Percentiles rank a stretch among this genome's conserved stretches.
Conservation (phyloP, 192 early-diverging fungal species). For the Jimgerdemannia flammicorona region DNA sequence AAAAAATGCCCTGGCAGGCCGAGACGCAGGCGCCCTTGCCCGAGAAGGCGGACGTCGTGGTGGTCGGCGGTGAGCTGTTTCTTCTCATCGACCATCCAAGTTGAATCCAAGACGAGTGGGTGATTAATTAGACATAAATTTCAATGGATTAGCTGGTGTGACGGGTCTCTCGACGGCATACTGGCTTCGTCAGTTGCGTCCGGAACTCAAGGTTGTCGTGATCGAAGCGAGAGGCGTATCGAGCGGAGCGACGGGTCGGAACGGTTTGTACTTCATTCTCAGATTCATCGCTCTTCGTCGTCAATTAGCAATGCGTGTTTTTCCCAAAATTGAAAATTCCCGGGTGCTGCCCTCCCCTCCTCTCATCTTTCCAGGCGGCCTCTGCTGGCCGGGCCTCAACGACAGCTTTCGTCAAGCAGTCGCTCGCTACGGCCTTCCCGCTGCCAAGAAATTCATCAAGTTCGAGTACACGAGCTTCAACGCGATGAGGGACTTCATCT, state of each 20-base stretch:
- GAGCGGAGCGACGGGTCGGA: conserved; percentile 55
- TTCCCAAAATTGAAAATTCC: no score
- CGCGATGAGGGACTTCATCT: conserved; percentile 10
- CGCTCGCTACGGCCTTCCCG: conserved; percentile 5
- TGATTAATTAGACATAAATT: neutral
- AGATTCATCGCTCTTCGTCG: no score
- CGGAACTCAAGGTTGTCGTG: conserved; percentile 29
- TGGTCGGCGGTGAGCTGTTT: conserved; percentile 14
- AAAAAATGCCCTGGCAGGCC: neutral
- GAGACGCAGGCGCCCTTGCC: neutral
- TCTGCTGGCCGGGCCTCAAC: conserved; percentile 19
- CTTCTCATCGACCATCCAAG: neutral
- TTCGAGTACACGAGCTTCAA: conserved; percentile 15
- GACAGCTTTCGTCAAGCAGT: conserved; percentile 14
- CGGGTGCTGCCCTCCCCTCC: neutral
- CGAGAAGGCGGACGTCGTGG: conserved; percentile 17
- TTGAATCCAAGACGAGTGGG: neutral
- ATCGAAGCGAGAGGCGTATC: conserved; percentile 41
- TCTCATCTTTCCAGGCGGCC: conserved; percentile 11
- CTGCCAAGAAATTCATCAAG: conserved; percentile 12
- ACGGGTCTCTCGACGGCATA: conserved; percentile 36
- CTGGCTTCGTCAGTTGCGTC: conserved; percentile 29
- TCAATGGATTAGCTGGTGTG: conserved; percentile 25
- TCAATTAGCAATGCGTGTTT: no score
- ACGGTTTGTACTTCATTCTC: conserved; percentile 25